Percentiles rank a stretch among this genome's conserved stretches.
phyloP scores from a whole-genome alignment of 2,329 filamentous ascomycete genomes.

The Drechslera avenae region DNA sequence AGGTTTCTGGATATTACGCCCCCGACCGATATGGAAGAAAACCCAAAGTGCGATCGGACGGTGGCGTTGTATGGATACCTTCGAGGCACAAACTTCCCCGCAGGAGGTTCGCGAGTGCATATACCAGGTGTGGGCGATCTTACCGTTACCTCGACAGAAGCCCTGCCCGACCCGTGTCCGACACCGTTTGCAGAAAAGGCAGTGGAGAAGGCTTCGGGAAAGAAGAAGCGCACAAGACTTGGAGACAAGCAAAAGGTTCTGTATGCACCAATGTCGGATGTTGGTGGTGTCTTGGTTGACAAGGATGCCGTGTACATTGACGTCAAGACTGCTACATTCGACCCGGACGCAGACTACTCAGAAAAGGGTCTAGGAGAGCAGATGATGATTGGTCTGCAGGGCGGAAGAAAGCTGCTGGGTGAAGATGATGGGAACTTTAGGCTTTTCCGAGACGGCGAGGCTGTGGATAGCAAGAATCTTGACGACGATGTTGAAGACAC shows the following conservation, averaged over 20 bases:
- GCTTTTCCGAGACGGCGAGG: slow-evolving; percentile 79
- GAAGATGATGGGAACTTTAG: slow-evolving; percentile 81
- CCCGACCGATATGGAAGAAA: slow-evolving; percentile 85
- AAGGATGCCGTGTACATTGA: slow-evolving; percentile 95
- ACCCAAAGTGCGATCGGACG: slow-evolving; percentile 87
- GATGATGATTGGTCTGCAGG: slow-evolving; percentile 87
- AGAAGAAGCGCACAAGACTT: slow-evolving; percentile 76
- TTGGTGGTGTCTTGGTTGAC: slow-evolving; percentile 92
- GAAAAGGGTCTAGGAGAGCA: slow-evolving; percentile 94
- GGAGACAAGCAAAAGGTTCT: slow-evolving; percentile 97
- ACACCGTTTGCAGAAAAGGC: slow-evolving; percentile 91
- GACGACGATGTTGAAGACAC: slow-evolving; percentile 62
- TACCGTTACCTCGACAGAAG: slow-evolving; percentile 80
- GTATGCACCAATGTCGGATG: slow-evolving; percentile 97
- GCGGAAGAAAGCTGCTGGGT: slow-evolving; percentile 79
- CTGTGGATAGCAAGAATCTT: slow-evolving; percentile 60
- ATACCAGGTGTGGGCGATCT: slow-evolving; percentile 92
- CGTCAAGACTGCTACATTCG: slow-evolving; percentile 73
- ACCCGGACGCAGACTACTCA: slow-evolving; percentile 64
- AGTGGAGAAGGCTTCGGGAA: slow-evolving; percentile 80
- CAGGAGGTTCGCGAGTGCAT: slow-evolving; percentile 84
- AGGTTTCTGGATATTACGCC: slow-evolving; percentile 95
- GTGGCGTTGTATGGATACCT: slow-evolving; percentile 93
- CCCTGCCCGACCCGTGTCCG: slow-evolving; percentile 90
- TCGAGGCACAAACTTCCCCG: slow-evolving; percentile 90